Conservation (phyloP, 352 stramenopile genomes). For the Globisporangium perplexum region DNA sequence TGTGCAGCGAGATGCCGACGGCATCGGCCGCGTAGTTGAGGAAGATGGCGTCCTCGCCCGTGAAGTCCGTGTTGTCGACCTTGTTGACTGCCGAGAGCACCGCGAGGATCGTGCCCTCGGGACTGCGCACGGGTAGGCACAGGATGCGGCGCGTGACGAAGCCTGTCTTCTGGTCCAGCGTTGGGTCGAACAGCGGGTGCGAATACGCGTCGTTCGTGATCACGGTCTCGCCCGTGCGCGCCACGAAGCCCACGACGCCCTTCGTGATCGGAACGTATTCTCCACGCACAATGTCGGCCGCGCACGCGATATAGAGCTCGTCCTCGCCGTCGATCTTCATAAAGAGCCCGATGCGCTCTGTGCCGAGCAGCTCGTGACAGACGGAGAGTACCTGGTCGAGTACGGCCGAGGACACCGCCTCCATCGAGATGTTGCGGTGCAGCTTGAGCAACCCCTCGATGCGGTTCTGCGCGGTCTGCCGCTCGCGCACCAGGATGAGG, state of each 20-base stretch:
- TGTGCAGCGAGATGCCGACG: slow-evolving; percentile 63
- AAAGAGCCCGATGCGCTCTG: slow-evolving; percentile 63
- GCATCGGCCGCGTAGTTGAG: slow-evolving; percentile 70
- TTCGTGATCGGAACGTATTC: slow-evolving; percentile 69
- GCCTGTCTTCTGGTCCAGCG: slow-evolving; percentile 58
- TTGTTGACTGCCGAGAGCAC: slow-evolving; percentile 72
- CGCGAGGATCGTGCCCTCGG: slow-evolving; percentile 49
- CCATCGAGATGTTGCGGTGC: slow-evolving; percentile 69
- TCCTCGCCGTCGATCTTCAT: slow-evolving; percentile 63
- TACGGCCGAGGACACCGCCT: slow-evolving; percentile 45
- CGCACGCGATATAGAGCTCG: slow-evolving; percentile 60
- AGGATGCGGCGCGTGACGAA: slow-evolving; percentile 58
- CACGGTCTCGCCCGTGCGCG: slow-evolving; percentile 55
- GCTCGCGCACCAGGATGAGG: slow-evolving; percentile 49
- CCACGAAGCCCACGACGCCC: slow-evolving; percentile 60
- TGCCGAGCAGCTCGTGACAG: slow-evolving; percentile 63
- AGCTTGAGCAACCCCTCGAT: slow-evolving; percentile 68
- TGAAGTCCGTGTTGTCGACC: slow-evolving; percentile 64
- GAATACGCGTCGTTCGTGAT: slow-evolving; percentile 64
- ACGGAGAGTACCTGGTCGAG: slow-evolving; percentile 63
- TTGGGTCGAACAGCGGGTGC: slow-evolving; percentile 59
- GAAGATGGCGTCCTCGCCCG: slow-evolving; percentile 57
- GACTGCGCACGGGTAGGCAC: slow-evolving; percentile 53
- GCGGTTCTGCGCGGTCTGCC: slow-evolving; percentile 55
- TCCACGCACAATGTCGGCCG: slow-evolving; percentile 49